Base-by-base conservation (phyloP, 2,329 filamentous ascomycete genomes). In the Fusarium abutilonis region DNA sequence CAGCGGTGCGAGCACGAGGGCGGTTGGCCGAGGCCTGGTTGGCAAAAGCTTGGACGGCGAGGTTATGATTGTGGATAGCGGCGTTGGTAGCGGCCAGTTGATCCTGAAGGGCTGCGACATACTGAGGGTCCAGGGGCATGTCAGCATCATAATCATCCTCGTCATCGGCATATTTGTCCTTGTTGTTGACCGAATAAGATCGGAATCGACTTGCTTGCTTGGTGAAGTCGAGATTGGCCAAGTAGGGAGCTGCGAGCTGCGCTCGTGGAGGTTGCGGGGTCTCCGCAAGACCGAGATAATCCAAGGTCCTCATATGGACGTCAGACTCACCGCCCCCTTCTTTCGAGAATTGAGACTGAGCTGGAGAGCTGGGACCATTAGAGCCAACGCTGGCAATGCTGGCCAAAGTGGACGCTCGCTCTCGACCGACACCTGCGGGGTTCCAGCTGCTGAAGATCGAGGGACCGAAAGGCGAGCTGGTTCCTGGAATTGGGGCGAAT, bases 101-200 rank as follows among this genome's bases (percentile, higher is more conserved):
- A 67, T 86, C 84, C 64, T 88, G 85, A 32, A 88, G 77, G 45
- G 83, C 79, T 23, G 85, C 86, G 53, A 89, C 84, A 59, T 86
- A 86, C 48, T 86, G 82, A 58, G 72, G 82, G 56, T 87, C 84
- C 40, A 85, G 77, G 17, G 77, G 77, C 50, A 85, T 73, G 55
- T 78, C 82, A 17, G 74, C 70, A 34, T 84, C 88, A 58, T 90
- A 92, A 58, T 93, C 90, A 23, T 93, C 89, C 48, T 96, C 93
- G 42, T 92, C 89, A 69, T 96, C 92, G 3, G 91, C 93, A 70
- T 98, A 98, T 75, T 95, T 96, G 75, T 98, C 94, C 77, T 96
- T 97, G 52, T 96, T 96, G 76, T 99, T 99, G 65, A 99, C 95
- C 1, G 95, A 99, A 76, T 97, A 98, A 2, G 95, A 99, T 42